Base-by-base conservation (phyloP, 768 basidiomycete species). In the Auriscalpium orientale region DNA sequence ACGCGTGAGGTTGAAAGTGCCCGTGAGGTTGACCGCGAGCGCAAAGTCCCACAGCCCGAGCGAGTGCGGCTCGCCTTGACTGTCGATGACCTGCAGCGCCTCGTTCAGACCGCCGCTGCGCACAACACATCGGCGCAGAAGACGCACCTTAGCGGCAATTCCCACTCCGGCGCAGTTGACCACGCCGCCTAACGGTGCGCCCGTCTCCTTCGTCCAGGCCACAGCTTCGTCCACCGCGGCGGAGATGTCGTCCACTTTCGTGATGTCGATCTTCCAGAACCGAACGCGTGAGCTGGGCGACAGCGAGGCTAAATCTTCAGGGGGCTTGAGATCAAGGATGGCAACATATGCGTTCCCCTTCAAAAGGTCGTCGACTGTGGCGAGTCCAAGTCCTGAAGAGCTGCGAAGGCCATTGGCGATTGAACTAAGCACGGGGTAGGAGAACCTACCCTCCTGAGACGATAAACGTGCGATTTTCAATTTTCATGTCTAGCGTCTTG, bases 161-260 rank as follows among this genome's bases (percentile, higher is more conserved):
- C 74, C 83, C 0, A 82, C 74, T 4, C 83, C 83, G 4, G 81
- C 83, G 58, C 77, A 78, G 62, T 82, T 81, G 9, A 84, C 74
- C 4, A 84, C 78, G 9, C 83, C 82, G 7, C 82, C 82, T n/a
- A 84, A 67, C 28, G 68, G 65, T 8, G 76, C 75, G 6, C 70
- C 69, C 0, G 76, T 78, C 46, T 69, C 61, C 49, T 59, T 51
- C 7, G 59, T 22, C 63, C 67, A 68, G 46, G 47, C 54, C 28
- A 64, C 61, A 3, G 66, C 61, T 3, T 44, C 51, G 5, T 58
- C 55, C 20, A 72, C 65, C 2, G 67, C 71, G 12, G 45, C 45
- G 34, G 51, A 40, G 50, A 71, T 64, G 13, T 62, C 59, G n/a
- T 66, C 63, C 33, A 58, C 62, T 20, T 60, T 58, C 13, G 68